Percentiles rank a stretch among this genome's conserved stretches.
phyloP scores from a whole-genome alignment of 768 basidiomycete genomes.

The Russula sp. region DNA sequence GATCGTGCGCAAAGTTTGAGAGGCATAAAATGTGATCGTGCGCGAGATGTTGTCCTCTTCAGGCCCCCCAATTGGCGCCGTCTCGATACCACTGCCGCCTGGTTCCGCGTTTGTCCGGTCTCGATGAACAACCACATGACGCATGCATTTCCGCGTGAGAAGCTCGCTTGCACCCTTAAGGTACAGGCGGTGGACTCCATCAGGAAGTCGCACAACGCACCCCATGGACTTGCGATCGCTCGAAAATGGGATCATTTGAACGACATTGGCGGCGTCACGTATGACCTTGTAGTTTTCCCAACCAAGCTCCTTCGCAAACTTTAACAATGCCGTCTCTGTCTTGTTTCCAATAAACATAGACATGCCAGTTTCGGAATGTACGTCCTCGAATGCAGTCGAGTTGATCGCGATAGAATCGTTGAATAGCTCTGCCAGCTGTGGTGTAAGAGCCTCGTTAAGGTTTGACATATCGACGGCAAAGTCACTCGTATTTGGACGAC shows the following conservation, averaged over 20 bases:
- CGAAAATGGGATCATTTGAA: constrained; percentile 92
- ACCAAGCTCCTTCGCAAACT: constrained; percentile 71
- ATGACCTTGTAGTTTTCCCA: constrained; percentile 69
- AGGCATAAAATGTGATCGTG: constrained; percentile 97
- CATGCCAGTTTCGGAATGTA: constrained; percentile 51
- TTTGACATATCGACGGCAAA: constrained; percentile 80
- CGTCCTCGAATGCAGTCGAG: constrained; percentile 91
- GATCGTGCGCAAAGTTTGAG: constrained; percentile 91
- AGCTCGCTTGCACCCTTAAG: constrained; percentile 96
- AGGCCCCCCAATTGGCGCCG: constrained; percentile 52
- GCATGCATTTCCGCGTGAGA: constrained; percentile 65
- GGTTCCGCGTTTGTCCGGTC: constrained; percentile 26
- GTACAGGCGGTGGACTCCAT: constrained; percentile 59
- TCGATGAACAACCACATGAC: constrained; percentile 63
- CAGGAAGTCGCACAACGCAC: constrained; percentile 60
- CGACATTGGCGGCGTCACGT: constrained; percentile 50
- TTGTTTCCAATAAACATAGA: constrained; percentile 80
- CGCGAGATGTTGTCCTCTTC: constrained; percentile 77
- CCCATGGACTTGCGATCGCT: constrained; percentile 95
- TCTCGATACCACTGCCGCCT: constrained; percentile 39
- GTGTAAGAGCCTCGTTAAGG: constrained; percentile 57
- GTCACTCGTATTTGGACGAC: constrained; percentile 42
- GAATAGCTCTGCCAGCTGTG: constrained; percentile 55
- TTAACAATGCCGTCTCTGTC: constrained; percentile 88
- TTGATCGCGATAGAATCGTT: constrained; percentile 87